A percentile compares a stretch with the other conserved stretches of the same genome.
phyloP scores from a whole-genome alignment of 495 filamentous ascomycete species.

The Penicillium paradoxum region DNA sequence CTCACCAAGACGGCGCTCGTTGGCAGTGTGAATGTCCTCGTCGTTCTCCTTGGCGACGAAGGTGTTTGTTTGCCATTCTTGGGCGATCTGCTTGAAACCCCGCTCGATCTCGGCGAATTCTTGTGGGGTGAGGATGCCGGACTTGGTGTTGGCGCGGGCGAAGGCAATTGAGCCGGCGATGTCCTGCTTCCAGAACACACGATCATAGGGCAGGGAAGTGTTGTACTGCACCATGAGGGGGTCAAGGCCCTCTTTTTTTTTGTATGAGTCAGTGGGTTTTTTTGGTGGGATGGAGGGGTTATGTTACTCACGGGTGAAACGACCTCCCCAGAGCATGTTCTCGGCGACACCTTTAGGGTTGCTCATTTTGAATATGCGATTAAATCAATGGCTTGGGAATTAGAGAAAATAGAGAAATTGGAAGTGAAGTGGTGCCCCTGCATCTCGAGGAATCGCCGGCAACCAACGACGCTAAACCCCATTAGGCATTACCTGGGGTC shows the following conservation, averaged over 20 bases:
- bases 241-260: conserved; percentile 65
- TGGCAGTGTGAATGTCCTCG: conserved; percentile 83
- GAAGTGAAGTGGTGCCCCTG: conserved; percentile 1
- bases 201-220: conserved; percentile 79
- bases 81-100: conserved; percentile 64
- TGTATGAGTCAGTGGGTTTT: conserved; percentile 17
- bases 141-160: conserved; percentile 76
- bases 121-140: conserved; percentile 64
- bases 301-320: conserved; percentile 62
- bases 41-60: conserved; percentile 45
- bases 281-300: conserved; percentile 8
- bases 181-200: conserved; percentile 75
- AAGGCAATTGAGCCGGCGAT: conserved; percentile 79
- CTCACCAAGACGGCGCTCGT: conserved; percentile 86
- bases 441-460: conserved; percentile 5
- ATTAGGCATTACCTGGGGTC: conserved; percentile 12
- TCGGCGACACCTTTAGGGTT: conserved; percentile 40
- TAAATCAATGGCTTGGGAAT: conserved; percentile 10
- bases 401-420: conserved; percentile 2
- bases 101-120: conserved; percentile 75
- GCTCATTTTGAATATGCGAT: conserved; percentile 32
- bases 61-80: conserved; percentile 63
- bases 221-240: conserved; percentile 89
- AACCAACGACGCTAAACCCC: conserved; percentile 20
- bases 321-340: conserved; percentile 77